Evolutionary conservation across 805 yeast species (phyloP), one percentile per base, ranked within the genome.

Genomic region (Peterozyma toletana): DNA sequence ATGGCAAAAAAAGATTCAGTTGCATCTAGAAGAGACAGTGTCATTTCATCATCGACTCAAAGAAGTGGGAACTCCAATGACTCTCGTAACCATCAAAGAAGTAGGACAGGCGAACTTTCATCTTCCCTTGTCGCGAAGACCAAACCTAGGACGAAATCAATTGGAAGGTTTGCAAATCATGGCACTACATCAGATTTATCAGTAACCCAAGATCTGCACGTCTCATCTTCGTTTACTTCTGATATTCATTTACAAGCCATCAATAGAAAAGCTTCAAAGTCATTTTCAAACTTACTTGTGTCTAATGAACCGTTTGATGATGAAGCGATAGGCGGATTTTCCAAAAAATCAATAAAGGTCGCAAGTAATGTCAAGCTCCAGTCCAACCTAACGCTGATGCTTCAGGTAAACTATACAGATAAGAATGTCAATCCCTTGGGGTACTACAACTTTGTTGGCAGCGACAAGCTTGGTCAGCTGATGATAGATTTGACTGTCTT

Each of bases 351-450:
- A 42, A 17, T 9, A 13, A 10, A 30, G 30, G 5, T n/a, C 9
- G 6, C 7, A 21, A 4, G 7, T 21, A 21, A 45, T 10, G 44
- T 41, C 14, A 35, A 11, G 6, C 30, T 37, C 18, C 43, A 48
- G 15, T 72, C 78, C 2, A 63, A 63, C 27, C 54, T 75, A 33
- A 71, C 78, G 14, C 54, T 62, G 1, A 50, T 78, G 54, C 69
- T 79, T 15, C 35, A 40, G 15, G 34, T 65, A 62, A 72, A 53
- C 64, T 71, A 14, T 14, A 11, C 11, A 11, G 67, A 66, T 30
- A 66, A 67, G 27, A 64, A 65, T 31, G 57, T 54, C 9, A 65
- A 73, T 40, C 78, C 80, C 0, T 57, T 79, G 43, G 65, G 63
- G 7, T 73, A 63, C 43, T 75, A 64, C 51, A 39, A 55, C 3